Evolutionary conservation across 768 basidiomycete genomes (phyloP).

Genomic region (Vishniacozyma victoriae): DNA sequence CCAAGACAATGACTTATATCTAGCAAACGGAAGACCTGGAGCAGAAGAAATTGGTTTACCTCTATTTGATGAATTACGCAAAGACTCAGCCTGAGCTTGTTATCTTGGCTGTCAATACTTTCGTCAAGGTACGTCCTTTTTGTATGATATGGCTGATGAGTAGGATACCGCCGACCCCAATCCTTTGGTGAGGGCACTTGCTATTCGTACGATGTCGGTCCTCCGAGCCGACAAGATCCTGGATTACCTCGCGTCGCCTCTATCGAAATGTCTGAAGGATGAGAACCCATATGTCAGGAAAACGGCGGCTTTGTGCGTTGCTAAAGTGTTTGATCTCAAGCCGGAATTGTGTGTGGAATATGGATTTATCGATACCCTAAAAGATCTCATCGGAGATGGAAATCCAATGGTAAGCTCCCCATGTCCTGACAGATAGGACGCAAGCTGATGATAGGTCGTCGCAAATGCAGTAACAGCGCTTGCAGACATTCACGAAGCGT

Average conservation of each 20-base stretch:
- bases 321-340: conserved; percentile 95
- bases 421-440: not conserved
- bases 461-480: conserved; percentile 92
- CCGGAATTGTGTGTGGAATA: conserved; percentile 91
- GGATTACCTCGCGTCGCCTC: conserved; percentile 93
- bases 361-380: conserved; percentile 79
- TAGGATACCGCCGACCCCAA: conserved; percentile 94
- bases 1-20: not conserved
- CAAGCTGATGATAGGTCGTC: conserved; percentile 68
- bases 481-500: conserved; percentile 75
- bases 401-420: conserved; percentile 77
- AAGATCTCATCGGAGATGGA: conserved; percentile 88
- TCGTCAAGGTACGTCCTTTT: conserved; percentile 58
- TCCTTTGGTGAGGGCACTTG: conserved; percentile 89
- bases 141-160: not conserved
- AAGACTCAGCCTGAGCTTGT: conserved; percentile 98
- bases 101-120: conserved; percentile 97
- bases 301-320: conserved; percentile 93
- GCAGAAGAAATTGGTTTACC: conserved; percentile 99
- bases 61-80: conserved; percentile 99
- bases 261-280: conserved; percentile 84
- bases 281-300: conserved; percentile 98
- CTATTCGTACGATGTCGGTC: conserved; percentile 97
- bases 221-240: conserved; percentile 97
- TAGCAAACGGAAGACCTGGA: conserved; percentile 97